These are phyloP conservation scores for Oryza glumipatula DNA, from an alignment of 176 grass and related monocot species.

Conservation along the genomic window DNA sequence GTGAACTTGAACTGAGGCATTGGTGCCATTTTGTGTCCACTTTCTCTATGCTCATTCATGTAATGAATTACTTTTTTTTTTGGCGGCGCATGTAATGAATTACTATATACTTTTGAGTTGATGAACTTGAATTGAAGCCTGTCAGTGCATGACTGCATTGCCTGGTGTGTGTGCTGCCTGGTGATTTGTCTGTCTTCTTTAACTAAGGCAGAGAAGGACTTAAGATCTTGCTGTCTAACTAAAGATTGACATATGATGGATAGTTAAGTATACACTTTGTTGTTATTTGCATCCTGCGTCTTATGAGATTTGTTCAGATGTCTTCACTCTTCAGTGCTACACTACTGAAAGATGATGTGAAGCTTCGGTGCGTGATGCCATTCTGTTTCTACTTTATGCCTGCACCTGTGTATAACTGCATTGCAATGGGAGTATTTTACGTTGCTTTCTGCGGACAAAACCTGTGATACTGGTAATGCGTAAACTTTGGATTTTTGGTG, in stretches of 20 bases:
- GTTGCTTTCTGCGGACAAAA: no score
- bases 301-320: no score
- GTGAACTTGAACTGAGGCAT: slow-evolving; percentile 4
- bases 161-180: background rate
- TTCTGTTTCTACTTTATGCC: no score
- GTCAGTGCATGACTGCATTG: background rate
- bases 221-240: background rate
- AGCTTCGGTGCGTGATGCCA: no score
- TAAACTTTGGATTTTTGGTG: no score
- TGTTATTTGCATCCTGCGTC: background rate
- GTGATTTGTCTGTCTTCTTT: background rate
- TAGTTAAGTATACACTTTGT: background rate
- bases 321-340: no score
- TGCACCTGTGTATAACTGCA: no score
- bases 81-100: background rate
- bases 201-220: background rate
- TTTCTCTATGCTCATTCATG: background rate
- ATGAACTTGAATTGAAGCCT: background rate
- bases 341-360: no score
- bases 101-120: background rate
- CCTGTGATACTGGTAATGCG: no score
- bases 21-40: background rate
- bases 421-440: no score
- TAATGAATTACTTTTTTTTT: background rate
- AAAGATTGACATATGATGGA: background rate